phyloP scores from a whole-genome alignment of 805 yeast genomes.

The Starmera pachycereana region DNA sequence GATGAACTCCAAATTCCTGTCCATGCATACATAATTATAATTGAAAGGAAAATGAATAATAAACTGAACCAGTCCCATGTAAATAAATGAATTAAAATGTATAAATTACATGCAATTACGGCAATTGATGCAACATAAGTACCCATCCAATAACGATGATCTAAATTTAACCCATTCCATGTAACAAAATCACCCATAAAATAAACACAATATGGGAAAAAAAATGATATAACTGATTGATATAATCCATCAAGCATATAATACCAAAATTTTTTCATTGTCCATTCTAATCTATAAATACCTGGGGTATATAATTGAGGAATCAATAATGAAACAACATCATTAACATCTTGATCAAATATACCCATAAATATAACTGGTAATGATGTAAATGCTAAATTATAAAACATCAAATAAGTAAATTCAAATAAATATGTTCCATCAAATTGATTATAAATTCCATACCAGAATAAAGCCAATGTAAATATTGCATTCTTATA shows the following conservation, averaged over 20 bases:
- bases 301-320: conserved; percentile 73
- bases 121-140: conserved; percentile 56
- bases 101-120: conserved; percentile 55
- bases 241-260: conserved; percentile 73
- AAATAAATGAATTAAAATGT: conserved; percentile 55
- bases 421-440: conserved; percentile 73
- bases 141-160: conserved; percentile 70
- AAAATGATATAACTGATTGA: conserved; percentile 64
- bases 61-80: conserved; percentile 76
- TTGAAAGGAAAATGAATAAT: conserved; percentile 45
- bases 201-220: conserved; percentile 57
- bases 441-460: conserved; percentile 63
- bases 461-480: conserved; percentile 70
- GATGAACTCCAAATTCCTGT: conserved; percentile 70
- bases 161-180: conserved; percentile 45
- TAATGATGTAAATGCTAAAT: conserved; percentile 72
- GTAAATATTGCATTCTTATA: conserved; percentile 73
- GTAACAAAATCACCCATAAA: conserved; percentile 33
- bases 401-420: conserved; percentile 72
- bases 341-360: conserved; percentile 73
- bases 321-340: conserved; percentile 54
- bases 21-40: conserved; percentile 59
- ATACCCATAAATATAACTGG: conserved; percentile 74
- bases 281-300: conserved; percentile 64
- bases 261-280: conserved; percentile 53